phyloP scores from a whole-genome alignment of 2,329 filamentous ascomycete species.

The Sordariomycetes sp. region DNA sequence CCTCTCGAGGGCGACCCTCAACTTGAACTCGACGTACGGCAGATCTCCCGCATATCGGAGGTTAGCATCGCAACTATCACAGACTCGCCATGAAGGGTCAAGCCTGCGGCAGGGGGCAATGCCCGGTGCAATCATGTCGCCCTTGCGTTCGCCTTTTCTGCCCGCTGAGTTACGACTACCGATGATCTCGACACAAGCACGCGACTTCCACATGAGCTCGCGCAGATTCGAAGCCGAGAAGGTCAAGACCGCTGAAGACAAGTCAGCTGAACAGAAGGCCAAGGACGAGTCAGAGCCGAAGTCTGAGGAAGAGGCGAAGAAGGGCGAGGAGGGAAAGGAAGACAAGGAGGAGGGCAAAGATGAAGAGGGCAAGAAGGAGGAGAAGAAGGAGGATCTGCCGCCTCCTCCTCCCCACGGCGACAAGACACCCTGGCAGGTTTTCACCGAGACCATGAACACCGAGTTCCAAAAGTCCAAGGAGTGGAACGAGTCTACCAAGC shows the following conservation, averaged over 20 bases:
- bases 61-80: slow-evolving; percentile 29
- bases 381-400: slow-evolving; percentile 60
- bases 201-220: slow-evolving; percentile 22
- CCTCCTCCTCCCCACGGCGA: slow-evolving; percentile 94
- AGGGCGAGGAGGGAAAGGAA: slow-evolving; percentile 32
- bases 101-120: slow-evolving; percentile 14
- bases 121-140: slow-evolving; percentile 19
- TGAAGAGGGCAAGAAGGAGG: slow-evolving; percentile 36
- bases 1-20: slow-evolving; percentile 31
- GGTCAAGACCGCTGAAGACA: slow-evolving; percentile 14
- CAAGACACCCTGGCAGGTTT: slow-evolving; percentile 98
- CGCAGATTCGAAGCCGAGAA: slow-evolving; percentile 22
- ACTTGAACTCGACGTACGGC: slow-evolving; percentile 22
- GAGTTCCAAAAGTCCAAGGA: slow-evolving; percentile 98
- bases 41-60: slow-evolving; percentile 39
- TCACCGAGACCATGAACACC: slow-evolving; percentile 86
- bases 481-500: slow-evolving; percentile 98
- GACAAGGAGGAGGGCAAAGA: slow-evolving; percentile 37
- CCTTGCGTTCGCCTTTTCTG: slow-evolving; percentile 36
- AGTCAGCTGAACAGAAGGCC: slow-evolving; percentile 20
- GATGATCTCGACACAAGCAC: slow-evolving; percentile 18
- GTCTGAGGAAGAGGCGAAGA: slow-evolving; percentile 33
- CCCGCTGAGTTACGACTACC: slow-evolving; percentile 22
- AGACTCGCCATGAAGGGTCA: slow-evolving; percentile 15
- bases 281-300: slow-evolving; percentile 21